Evolutionary conservation across 2,329 filamentous ascomycete genomes (phyloP).

Genomic region (Stylonectria norvegica): DNA sequence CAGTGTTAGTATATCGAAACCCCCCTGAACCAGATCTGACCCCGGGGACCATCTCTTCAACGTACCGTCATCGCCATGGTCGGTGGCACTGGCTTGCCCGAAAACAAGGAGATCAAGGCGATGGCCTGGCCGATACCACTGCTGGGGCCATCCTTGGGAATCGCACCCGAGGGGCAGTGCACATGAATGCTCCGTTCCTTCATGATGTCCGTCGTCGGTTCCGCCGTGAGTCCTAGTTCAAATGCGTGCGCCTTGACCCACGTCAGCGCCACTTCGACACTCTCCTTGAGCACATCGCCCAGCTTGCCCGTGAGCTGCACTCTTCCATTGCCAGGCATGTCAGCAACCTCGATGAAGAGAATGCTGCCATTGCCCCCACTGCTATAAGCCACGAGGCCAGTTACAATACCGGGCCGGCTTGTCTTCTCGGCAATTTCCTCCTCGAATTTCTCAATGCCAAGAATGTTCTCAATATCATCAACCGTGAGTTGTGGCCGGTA

Average conservation of each 20-base stretch:
- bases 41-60: conserved; percentile 18
- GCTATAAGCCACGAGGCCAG: conserved; percentile 91
- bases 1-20: conserved; percentile 21
- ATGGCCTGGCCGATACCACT: conserved; percentile 94
- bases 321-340: conserved; percentile 89
- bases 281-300: conserved; percentile 94
- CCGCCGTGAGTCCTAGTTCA: conserved; percentile 77
- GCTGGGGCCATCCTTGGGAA: conserved; percentile 85
- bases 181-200: conserved; percentile 91
- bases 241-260: conserved; percentile 98
- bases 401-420: conserved; percentile 85
- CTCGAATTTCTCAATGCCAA: conserved; percentile 90
- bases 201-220: conserved; percentile 89
- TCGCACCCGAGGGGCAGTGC: conserved; percentile 90
- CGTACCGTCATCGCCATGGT: conserved; percentile 90
- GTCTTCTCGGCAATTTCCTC: conserved; percentile 91
- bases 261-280: conserved; percentile 88
- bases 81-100: conserved; percentile 78
- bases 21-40: neutral
- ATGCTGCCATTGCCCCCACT: conserved; percentile 92
- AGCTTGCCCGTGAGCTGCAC: conserved; percentile 96
- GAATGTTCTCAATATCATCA: conserved; percentile 81
- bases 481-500: conserved; percentile 74
- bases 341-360: conserved; percentile 95
- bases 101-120: conserved; percentile 87